Evolutionary conservation across 345 rosid genomes (phyloP).

Genomic region (Psidium friedrichsthalianum): DNA sequence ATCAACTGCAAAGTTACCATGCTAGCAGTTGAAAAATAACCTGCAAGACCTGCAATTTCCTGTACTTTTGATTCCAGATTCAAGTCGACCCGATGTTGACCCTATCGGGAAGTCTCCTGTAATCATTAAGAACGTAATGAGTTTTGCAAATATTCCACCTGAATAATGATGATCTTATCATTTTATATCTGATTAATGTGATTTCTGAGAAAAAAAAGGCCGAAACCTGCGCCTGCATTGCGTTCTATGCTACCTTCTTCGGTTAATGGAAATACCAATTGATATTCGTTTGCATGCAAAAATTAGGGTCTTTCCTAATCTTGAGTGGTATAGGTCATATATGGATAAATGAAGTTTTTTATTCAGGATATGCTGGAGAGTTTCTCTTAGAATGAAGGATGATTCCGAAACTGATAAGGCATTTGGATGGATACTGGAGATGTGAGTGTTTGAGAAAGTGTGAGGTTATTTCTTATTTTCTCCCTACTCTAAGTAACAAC

Average conservation of each 20-base stretch:
- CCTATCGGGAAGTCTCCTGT: constrained; percentile 50
- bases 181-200: not conserved
- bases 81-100: constrained; percentile 7
- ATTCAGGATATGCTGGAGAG: constrained; percentile 58
- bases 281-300: not conserved
- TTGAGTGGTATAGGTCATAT: not conserved
- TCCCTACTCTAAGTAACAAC: not conserved
- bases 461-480: not conserved
- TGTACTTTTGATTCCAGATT: not conserved
- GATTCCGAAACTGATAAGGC: constrained; percentile 92
- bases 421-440: constrained; percentile 99
- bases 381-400: constrained; percentile 82
- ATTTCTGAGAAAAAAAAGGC: not conserved
- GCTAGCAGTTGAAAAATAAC: not conserved
- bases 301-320: not conserved
- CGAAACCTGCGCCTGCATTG: not conserved
- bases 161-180: not conserved
- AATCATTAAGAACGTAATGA: constrained; percentile 30
- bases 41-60: not conserved
- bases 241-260: not conserved
- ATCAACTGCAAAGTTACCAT: not conserved
- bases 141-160: not conserved
- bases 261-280: not conserved
- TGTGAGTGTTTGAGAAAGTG: constrained; percentile 37
- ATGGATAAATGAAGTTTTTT: not conserved